Percentiles rank a stretch among this genome's conserved stretches.
phyloP scores from a whole-genome alignment of 306 rosid species.

The Mimosa pudica region DNA sequence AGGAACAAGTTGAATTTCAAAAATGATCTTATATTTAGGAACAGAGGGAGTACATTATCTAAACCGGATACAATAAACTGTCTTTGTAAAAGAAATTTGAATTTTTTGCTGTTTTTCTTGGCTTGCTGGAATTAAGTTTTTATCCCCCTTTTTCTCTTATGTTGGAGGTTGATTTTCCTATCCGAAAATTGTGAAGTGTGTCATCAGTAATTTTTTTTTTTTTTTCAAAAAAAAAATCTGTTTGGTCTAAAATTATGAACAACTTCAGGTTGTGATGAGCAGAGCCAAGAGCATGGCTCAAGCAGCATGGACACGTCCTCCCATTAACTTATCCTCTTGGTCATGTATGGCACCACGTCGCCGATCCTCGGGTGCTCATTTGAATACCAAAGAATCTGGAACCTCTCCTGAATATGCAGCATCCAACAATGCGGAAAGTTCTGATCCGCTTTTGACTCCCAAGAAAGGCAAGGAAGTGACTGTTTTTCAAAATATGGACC shows the following conservation, averaged over 20 bases:
- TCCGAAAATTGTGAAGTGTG: constrained; percentile 5
- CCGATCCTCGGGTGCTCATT: constrained; percentile 46
- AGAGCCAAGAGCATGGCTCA: constrained; percentile 97
- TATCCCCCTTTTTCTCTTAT: not conserved
- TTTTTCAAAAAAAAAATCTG: not conserved
- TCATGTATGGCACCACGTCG: constrained; percentile 98
- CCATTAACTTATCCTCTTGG: constrained; percentile 77
- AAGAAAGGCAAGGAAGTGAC: constrained; percentile 42
- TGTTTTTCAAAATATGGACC: constrained; percentile 50
- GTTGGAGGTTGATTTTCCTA: constrained; percentile 8
- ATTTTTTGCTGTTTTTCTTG: constrained; percentile 14
- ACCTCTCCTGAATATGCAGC: constrained; percentile 40
- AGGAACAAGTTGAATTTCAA: too few species aligned
- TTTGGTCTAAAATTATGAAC: constrained; percentile 28
- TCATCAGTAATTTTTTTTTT: not conserved
- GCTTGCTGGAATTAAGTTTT: not conserved
- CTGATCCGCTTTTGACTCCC: constrained; percentile 58
- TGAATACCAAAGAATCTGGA: constrained; percentile 49
- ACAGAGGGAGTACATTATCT: not conserved
- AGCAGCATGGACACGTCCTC: constrained; percentile 95
- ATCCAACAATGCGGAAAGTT: constrained; percentile 41
- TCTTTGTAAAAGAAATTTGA: not conserved
- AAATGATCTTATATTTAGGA: too few species aligned
- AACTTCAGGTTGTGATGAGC: constrained; percentile 85
- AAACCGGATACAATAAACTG: constrained; percentile 7